A percentile compares a stretch with the other conserved stretches of the same genome.
Conservation (phyloP, 176 grass and related monocot genomes). For the Cocos nucifera region DNA sequence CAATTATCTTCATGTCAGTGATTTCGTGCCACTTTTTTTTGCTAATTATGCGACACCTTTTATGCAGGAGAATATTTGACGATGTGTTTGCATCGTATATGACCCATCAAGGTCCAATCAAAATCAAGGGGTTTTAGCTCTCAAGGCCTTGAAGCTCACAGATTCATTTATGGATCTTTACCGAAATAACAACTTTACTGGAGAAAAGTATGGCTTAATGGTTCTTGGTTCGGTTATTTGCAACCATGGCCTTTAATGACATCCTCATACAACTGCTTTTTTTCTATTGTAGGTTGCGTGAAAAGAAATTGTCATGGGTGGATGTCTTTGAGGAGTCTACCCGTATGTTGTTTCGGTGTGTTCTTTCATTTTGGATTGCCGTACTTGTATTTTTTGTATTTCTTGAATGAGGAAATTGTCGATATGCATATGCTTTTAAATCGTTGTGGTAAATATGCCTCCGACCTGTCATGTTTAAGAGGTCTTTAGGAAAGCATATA, state of each 20-base stretch:
- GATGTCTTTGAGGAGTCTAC: constrained; percentile 98
- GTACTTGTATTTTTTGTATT: neutral
- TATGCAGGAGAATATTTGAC: constrained; percentile 42
- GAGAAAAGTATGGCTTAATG: constrained; percentile 57
- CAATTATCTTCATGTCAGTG: too few relatives aligned
- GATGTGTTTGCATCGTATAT: constrained; percentile 96
- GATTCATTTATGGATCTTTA: constrained; percentile 99
- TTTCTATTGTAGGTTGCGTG: constrained; percentile 58
- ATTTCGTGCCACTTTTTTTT: too few relatives aligned
- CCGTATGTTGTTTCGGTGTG: constrained; percentile 30
- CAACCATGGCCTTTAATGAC: too few relatives aligned
- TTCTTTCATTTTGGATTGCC: neutral
- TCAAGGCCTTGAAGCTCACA: constrained; percentile 86
- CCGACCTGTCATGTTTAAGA: too few relatives aligned
- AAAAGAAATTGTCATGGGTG: constrained; percentile 98
- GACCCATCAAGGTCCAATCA: constrained; percentile 91
- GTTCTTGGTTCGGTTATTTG: too few relatives aligned
- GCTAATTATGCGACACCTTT: neutral
- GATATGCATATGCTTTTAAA: too few relatives aligned
- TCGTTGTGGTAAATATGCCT: too few relatives aligned
- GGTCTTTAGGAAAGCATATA: too few relatives aligned
- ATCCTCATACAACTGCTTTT: neutral
- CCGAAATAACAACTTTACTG: constrained; percentile 75
- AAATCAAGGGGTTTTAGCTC: constrained; percentile 92
- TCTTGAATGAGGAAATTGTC: too few relatives aligned